These are phyloP conservation scores for Gossypium longicalyx DNA, from an alignment of 345 rosid genomes.

Conservation along the genomic window DNA sequence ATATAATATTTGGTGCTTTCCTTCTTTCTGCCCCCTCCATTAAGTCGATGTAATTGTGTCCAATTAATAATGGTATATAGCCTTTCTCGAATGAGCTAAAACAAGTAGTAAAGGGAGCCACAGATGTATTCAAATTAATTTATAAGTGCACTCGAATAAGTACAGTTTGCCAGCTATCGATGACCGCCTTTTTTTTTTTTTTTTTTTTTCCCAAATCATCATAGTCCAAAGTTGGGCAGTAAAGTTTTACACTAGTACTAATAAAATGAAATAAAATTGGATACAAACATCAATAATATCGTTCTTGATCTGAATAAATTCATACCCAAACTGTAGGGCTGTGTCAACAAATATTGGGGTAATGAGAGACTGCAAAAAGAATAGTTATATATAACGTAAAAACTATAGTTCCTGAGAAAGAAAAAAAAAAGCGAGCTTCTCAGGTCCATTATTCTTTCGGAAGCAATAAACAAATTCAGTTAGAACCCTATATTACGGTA, in stretches of 20 bases:
- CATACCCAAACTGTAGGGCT: background rate
- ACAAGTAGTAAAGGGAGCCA: no score
- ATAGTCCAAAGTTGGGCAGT: no score
- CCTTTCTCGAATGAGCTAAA: no score
- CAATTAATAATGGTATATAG: no score
- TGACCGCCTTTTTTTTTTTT: no score
- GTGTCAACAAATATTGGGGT: background rate
- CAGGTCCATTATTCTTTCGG: constrained; percentile 24
- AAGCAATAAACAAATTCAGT: constrained; percentile 28
- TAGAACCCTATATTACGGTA: constrained; percentile 26
- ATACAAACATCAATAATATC: background rate
- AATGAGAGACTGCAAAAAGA: background rate
- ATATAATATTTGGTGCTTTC: background rate
- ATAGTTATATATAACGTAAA: background rate
- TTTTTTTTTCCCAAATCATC: no score
- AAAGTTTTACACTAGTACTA: no score
- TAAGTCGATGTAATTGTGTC: no score
- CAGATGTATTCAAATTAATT: no score
- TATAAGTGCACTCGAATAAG: no score
- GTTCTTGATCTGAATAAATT: background rate
- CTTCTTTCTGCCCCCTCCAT: background rate
- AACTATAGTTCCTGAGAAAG: constrained; percentile 1
- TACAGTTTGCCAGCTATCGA: no score
- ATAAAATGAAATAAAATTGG: background rate
- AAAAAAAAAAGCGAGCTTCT: constrained; percentile 13